These are phyloP conservation scores for Crithidia thermophila DNA, from an alignment of 208 protist species.

Conservation along the genomic window DNA sequence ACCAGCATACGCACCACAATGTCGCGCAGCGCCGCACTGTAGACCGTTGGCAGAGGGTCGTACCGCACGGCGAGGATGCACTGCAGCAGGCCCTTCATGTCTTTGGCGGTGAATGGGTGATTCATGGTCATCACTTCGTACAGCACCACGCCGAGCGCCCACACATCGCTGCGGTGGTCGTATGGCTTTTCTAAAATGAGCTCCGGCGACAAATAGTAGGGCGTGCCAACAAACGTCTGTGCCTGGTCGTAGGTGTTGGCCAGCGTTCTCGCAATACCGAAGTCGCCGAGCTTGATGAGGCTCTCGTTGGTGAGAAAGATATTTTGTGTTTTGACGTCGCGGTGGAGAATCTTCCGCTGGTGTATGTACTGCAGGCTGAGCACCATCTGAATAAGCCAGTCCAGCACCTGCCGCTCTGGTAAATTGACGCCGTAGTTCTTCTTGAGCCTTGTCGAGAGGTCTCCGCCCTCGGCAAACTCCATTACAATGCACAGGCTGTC, in stretches of 20 bases:
- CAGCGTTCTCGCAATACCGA: constrained; percentile 93
- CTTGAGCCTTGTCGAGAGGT: constrained; percentile 81
- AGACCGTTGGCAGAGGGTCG: constrained; percentile 72
- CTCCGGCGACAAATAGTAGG: constrained; percentile 95
- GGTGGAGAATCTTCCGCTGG: constrained; percentile 92
- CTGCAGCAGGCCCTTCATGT: constrained; percentile 90
- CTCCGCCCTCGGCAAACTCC: constrained; percentile 92
- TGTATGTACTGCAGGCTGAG: constrained; percentile 93
- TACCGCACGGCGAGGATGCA: constrained; percentile 90
- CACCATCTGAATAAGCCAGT: constrained; percentile 91
- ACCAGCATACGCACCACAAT: constrained; percentile 80
- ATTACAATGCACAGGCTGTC: constrained; percentile 94
- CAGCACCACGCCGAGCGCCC: constrained; percentile 91
- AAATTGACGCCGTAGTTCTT: constrained; percentile 81
- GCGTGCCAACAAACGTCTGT: constrained; percentile 94
- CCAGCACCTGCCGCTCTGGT: constrained; percentile 82
- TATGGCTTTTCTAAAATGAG: constrained; percentile 94
- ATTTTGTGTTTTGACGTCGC: constrained; percentile 95
- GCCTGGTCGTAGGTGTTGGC: constrained; percentile 92
- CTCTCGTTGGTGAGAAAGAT: constrained; percentile 91
- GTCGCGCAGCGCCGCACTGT: constrained; percentile 73
- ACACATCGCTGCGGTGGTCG: constrained; percentile 94
- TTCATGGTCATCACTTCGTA: constrained; percentile 89
- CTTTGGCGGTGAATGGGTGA: constrained; percentile 90
- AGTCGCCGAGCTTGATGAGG: constrained; percentile 94